A percentile compares a stretch with the other conserved stretches of the same genome.
Conservation (phyloP, 108 stramenopile species). For the Pseudonitzschia pungens region DNA sequence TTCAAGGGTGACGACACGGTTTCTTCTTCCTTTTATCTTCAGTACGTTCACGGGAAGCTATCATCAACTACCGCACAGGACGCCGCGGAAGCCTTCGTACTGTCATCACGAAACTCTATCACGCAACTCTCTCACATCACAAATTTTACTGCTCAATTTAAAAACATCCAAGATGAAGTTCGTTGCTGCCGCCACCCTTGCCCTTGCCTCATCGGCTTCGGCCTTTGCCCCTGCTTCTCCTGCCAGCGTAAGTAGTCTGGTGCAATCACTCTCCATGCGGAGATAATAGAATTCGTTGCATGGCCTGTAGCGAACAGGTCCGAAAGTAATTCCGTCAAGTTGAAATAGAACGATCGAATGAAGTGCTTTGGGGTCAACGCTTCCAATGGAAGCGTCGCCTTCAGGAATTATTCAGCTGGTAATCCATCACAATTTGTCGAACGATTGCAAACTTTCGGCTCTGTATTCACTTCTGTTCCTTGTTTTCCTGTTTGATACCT, state of each 20-base stretch:
- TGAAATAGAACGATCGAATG: too few species aligned
- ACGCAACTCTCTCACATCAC: not conserved
- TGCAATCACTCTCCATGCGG: not conserved
- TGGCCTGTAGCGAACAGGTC: not conserved
- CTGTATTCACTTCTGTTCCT: too few species aligned
- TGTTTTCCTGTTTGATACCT: too few species aligned
- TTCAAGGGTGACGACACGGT: slow-evolving; percentile 3
- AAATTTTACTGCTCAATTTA: slow-evolving; percentile 9
- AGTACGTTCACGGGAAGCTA: slow-evolving; percentile 1
- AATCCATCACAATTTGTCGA: too few species aligned
- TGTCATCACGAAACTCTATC: not conserved
- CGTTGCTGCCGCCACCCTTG: slow-evolving; percentile 54
- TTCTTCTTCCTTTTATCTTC: not conserved
- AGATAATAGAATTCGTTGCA: not conserved
- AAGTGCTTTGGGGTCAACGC: too few species aligned
- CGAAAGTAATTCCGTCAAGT: too few species aligned
- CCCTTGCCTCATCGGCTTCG: slow-evolving; percentile 76
- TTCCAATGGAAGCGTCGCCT: too few species aligned
- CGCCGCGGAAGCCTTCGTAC: not conserved
- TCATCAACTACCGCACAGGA: not conserved
- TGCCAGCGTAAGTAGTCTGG: slow-evolving; percentile 60
- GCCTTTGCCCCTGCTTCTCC: slow-evolving; percentile 74
- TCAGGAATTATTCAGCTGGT: too few species aligned
- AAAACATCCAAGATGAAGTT: slow-evolving; percentile 55
- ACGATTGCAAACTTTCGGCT: too few species aligned